Evolutionary conservation across 2,329 filamentous ascomycete species (phyloP).

Genomic region (Bimuria novae-zelandiae): DNA sequence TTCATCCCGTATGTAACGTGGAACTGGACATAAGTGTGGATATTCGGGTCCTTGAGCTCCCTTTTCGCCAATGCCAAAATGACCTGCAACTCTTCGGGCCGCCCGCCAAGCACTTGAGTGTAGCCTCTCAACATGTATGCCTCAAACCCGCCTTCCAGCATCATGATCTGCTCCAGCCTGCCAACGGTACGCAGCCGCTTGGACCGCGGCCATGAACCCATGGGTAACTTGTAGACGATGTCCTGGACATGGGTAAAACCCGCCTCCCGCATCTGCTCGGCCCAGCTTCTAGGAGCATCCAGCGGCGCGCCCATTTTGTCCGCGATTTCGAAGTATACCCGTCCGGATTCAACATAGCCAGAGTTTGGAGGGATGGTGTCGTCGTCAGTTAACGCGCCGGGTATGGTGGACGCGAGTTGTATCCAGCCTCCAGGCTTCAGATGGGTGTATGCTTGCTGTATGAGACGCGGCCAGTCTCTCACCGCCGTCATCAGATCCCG

Average conservation of each 20-base stretch:
- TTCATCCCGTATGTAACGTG: slow-evolving; percentile 29
- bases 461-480: slow-evolving; percentile 35
- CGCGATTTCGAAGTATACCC: slow-evolving; percentile 26
- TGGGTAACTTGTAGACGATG: slow-evolving; percentile 29
- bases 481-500: slow-evolving; percentile 39
- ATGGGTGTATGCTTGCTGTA: slow-evolving; percentile 38
- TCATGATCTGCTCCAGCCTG: slow-evolving; percentile 27
- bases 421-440: slow-evolving; percentile 45
- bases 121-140: slow-evolving; percentile 31
- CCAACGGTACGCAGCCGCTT: slow-evolving; percentile 26
- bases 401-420: slow-evolving; percentile 32
- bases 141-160: slow-evolving; percentile 29
- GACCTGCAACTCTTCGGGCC: slow-evolving; percentile 23
- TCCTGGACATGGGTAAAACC: slow-evolving; percentile 53
- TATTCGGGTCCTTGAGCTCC: slow-evolving; percentile 24
- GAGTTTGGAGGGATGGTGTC: slow-evolving; percentile 24
- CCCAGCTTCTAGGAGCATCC: slow-evolving; percentile 36
- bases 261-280: slow-evolving; percentile 39
- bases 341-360: slow-evolving; percentile 24
- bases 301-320: slow-evolving; percentile 40
- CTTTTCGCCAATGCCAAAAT: slow-evolving; percentile 24
- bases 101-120: slow-evolving; percentile 21
- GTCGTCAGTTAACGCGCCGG: slow-evolving; percentile 23
- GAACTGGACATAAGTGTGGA: slow-evolving; percentile 31
- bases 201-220: slow-evolving; percentile 34